A percentile compares a stretch with the other conserved stretches of the same genome.
phyloP scores from a whole-genome alignment of 176 grass and related monocot genomes.

The Oryza nivara region DNA sequence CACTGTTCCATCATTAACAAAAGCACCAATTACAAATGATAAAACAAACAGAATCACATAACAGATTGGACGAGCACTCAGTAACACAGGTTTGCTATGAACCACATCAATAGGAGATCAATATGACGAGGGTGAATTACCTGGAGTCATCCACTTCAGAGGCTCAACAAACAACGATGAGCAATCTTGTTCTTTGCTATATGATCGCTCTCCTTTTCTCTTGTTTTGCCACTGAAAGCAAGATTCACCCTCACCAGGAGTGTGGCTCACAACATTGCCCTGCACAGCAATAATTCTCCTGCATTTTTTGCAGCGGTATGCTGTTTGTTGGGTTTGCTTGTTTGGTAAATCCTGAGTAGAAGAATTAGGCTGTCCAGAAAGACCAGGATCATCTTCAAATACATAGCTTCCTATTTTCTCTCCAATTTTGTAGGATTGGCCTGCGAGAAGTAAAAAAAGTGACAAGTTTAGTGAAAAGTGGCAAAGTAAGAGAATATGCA shows the following conservation, averaged over 20 bases:
- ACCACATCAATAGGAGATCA: neutral
- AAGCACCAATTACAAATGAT: neutral
- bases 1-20: constrained; percentile 56
- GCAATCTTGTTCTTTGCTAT: constrained; percentile 70
- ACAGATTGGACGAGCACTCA: neutral
- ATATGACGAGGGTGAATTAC: constrained; percentile 31
- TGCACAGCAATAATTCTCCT: constrained; percentile 71
- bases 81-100: neutral
- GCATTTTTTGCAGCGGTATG: constrained; percentile 92
- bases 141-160: constrained; percentile 97
- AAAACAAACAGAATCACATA: neutral
- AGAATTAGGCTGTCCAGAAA: constrained; percentile 44
- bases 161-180: constrained; percentile 90
- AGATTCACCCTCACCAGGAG: constrained; percentile 70
- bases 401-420: constrained; percentile 67
- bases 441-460: constrained; percentile 32
- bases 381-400: constrained; percentile 80
- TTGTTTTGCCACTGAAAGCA: constrained; percentile 73
- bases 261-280: constrained; percentile 78
- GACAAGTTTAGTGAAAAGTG: neutral
- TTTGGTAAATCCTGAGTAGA: constrained; percentile 30
- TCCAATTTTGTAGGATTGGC: constrained; percentile 73
- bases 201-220: constrained; percentile 44
- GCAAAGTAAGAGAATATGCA: neutral
- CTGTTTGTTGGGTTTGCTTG: constrained; percentile 43